Evolutionary conservation across 1,284 basidiomycete species (phyloP).

Genomic region (Amylostereum areolatum): DNA sequence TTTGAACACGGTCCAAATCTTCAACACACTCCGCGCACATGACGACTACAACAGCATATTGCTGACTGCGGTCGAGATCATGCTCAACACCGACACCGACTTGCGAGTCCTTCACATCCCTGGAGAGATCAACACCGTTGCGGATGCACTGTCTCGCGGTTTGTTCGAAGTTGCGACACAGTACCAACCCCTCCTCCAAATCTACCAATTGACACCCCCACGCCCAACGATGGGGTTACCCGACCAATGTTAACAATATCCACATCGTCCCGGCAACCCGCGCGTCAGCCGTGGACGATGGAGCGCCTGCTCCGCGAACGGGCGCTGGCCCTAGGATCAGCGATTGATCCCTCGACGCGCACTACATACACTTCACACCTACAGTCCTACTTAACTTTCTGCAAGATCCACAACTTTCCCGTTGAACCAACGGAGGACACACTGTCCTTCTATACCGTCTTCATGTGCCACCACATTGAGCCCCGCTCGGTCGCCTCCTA

Average conservation of each 20-base stretch:
- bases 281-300: conserved; percentile 22
- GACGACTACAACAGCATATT: conserved; percentile 27
- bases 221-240: conserved; percentile 20
- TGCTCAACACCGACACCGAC: conserved; percentile 14
- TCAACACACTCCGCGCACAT: conserved; percentile 20
- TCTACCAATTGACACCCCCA: conserved; percentile 20
- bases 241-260: conserved; percentile 15
- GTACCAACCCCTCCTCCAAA: conserved; percentile 13
- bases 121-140: conserved; percentile 17
- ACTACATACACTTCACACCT: conserved; percentile 27
- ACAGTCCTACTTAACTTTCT: conserved; percentile 34
- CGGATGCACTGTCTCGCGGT: conserved; percentile 19
- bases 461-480: conserved; percentile 32
- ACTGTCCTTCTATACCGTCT: conserved; percentile 29
- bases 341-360: conserved; percentile 24
- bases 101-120: conserved; percentile 21
- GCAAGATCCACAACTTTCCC: conserved; percentile 23
- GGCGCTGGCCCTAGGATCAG: conserved; percentile 24
- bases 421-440: conserved; percentile 28
- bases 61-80: conserved; percentile 15
- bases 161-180: conserved; percentile 9
- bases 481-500: conserved; percentile 31
- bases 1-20: conserved; percentile 27
- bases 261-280: conserved; percentile 19
- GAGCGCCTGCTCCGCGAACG: conserved; percentile 26